Evolutionary conservation across 768 basidiomycete genomes (phyloP), one percentile per base, ranked within the genome.

Genomic region (Terana coerulea): DNA sequence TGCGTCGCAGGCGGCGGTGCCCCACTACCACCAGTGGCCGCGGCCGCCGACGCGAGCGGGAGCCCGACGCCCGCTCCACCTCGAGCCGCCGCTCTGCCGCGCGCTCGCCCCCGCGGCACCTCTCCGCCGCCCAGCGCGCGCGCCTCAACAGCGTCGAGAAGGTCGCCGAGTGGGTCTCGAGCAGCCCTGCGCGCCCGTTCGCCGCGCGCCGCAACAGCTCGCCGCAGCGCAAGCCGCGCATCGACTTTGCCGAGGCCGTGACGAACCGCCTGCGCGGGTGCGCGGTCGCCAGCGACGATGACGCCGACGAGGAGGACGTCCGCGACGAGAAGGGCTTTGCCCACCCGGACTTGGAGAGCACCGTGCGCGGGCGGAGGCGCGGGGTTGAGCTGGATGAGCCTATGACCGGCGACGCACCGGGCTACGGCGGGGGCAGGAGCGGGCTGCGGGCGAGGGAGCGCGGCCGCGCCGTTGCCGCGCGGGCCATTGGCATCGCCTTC

Each of bases 391-490:
- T 85, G 46, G 75, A 77, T 36, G 76, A 70, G 67, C 26, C 59
- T 59, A 41, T 69, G 30, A 11, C 69, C 29, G 67, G 40, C 2
- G 59, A 55, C 25, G 83, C 79, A 2, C 84, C 84, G 31, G 85
- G 85, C 8, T 81, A 69, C 52, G 85, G 84, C 5, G 70, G 69
- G 35, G 85, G 85, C 47, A 77, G 85, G 45, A 87, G 84, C 56
- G 86, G 85, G 6, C 64, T 88, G 44, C 56, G 78, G 60, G 69
- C 72, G 34, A 71, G 74, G 39, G 71, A 71, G 49, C 68, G 72
- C 5, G 55, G 54, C 24, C 63, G 62, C 5, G 59, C 49, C 31
- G 35, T 17, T 26, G 33, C 52, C 34, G 53, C 49, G 51, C 56
- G 59, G 31, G 43, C 51, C 17, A 22, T 52, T 14, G 42, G 33